Percentiles rank a stretch among this genome's conserved stretches.
Evolutionary conservation across 306 rosid genomes (phyloP).

Genomic region (Senna tora): DNA sequence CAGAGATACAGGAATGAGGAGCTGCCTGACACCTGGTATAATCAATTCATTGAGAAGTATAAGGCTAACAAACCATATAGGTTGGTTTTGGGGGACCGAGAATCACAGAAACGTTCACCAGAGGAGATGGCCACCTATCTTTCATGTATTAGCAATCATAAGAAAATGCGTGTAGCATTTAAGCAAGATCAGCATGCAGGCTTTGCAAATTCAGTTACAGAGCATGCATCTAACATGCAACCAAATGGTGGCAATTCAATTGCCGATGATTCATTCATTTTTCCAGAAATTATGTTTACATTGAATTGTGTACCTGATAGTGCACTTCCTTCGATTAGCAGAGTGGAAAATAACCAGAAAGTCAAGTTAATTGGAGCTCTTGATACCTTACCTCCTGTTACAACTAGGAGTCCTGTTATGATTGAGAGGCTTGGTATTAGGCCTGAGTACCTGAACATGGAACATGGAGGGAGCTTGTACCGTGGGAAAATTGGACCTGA

Average conservation of each 20-base stretch:
- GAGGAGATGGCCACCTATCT: constrained; percentile 76
- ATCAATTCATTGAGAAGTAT: constrained; percentile 69
- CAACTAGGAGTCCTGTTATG: constrained; percentile 68
- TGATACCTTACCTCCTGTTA: constrained; percentile 69
- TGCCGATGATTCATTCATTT: constrained; percentile 51
- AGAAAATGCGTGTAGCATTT: constrained; percentile 66
- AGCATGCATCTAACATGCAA: constrained; percentile 48
- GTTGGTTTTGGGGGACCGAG: constrained; percentile 59
- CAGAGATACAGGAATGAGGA: constrained; percentile 62
- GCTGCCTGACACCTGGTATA: constrained; percentile 85
- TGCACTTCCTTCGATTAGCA: constrained; percentile 61
- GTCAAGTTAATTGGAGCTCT: constrained; percentile 65
- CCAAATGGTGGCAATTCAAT: constrained; percentile 54
- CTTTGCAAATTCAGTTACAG: constrained; percentile 47
- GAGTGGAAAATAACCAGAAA: constrained; percentile 54
- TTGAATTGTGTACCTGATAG: constrained; percentile 87
- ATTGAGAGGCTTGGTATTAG: constrained; percentile 79
- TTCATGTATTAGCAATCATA: constrained; percentile 47
- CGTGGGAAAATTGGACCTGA: constrained; percentile 60
- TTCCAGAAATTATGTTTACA: constrained; percentile 73
- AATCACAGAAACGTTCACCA: constrained; percentile 67
- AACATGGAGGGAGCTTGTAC: constrained; percentile 57
- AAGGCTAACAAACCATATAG: constrained; percentile 56
- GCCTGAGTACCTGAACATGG: constrained; percentile 62
- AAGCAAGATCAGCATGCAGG: constrained; percentile 63